Evolutionary conservation across 371 early-diverging fungal species (phyloP), one percentile per base, ranked within the genome.

Genomic region (Mucor mucedo): DNA sequence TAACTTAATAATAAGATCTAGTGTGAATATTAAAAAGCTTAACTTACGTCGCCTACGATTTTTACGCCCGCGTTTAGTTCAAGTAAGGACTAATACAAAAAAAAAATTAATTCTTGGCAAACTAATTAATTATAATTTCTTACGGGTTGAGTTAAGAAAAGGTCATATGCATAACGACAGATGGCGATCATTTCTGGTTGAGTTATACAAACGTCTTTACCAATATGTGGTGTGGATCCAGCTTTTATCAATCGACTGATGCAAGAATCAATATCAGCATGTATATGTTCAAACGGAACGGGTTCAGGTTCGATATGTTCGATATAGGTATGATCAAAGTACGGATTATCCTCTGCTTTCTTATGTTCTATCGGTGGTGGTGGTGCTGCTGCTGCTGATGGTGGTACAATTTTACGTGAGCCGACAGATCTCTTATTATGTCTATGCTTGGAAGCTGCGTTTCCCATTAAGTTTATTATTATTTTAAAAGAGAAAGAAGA

Each of bases 41-140:
- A 28, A 52, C 67, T 57, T 70, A 66, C 93, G 74, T 98, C 98
- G 16, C 95, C 93, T 72, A 85, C 92, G 83, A 99, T 91, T 73
- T 98, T 98, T 55, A 98, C 93, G 27, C 96, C 96, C 5, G 98
- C 91, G 42, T 90, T 89, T 52, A 99, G 79, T 72, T 98, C 98
- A 21, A 99, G 77, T 52, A 99, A 83, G 2, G 94, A 84, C 58
- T 80, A 50, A 33, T 53, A 16, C 21, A 21, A 7, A 47, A 21
- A 21, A 21, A 21, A 5, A 5, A 10, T 3, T 45, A 44, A 57
- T 32, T 35, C 13, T 47, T 47, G 35, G 35, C 8, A 35, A 35
- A 21, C 21, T 21, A 21, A 21, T 21, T 21, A 21, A 21, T 21
- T 35, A 35, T 35, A 6, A 35, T 35, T 35, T 42, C 50, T 70